Conservation (phyloP, 202 grass and related monocot genomes). For the Zizania palustris region DNA sequence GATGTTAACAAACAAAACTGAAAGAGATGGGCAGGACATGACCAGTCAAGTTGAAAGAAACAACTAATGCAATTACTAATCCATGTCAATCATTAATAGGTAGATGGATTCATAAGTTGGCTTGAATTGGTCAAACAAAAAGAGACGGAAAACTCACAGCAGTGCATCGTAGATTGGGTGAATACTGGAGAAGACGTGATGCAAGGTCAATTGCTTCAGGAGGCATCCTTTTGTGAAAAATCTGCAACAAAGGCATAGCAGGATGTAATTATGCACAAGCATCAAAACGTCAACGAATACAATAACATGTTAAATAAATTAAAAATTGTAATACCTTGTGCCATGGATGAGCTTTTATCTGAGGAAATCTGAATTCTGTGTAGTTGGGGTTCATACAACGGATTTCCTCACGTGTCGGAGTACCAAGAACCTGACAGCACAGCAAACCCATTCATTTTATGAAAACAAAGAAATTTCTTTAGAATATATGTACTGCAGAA, state of each 20-base stretch:
- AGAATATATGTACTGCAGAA: slow-evolving; percentile 9
- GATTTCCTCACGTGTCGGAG: slow-evolving; percentile 93
- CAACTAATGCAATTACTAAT: slow-evolving; percentile 42
- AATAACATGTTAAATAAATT: slow-evolving; percentile 26
- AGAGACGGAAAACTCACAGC: slow-evolving; percentile 46
- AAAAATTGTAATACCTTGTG: slow-evolving; percentile 65
- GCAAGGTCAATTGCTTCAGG: slow-evolving; percentile 87
- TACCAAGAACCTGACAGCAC: slow-evolving; percentile 72
- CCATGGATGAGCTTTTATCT: slow-evolving; percentile 96
- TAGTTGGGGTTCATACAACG: slow-evolving; percentile 98
- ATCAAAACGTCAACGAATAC: slow-evolving; percentile 33
- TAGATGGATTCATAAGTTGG: slow-evolving; percentile 33
- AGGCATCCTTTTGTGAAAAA: slow-evolving; percentile 92
- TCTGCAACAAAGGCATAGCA: slow-evolving; percentile 43
- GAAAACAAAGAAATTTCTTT: slow-evolving; percentile 26
- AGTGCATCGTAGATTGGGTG: slow-evolving; percentile 79
- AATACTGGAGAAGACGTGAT: slow-evolving; percentile 82
- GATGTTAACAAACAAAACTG: slow-evolving; percentile 30
- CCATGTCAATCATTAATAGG: slow-evolving; percentile 37
- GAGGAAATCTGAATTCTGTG: slow-evolving; percentile 86
- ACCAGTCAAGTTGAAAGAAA: slow-evolving; percentile 32
- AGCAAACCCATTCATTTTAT: slow-evolving; percentile 37
- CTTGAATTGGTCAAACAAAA: slow-evolving; percentile 34
- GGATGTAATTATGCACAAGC: slow-evolving; percentile 7
- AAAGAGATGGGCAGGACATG: slow-evolving; percentile 29